phyloP scores from a whole-genome alignment of 768 basidiomycete species.

The Rhizopogon vesiculosus region DNA sequence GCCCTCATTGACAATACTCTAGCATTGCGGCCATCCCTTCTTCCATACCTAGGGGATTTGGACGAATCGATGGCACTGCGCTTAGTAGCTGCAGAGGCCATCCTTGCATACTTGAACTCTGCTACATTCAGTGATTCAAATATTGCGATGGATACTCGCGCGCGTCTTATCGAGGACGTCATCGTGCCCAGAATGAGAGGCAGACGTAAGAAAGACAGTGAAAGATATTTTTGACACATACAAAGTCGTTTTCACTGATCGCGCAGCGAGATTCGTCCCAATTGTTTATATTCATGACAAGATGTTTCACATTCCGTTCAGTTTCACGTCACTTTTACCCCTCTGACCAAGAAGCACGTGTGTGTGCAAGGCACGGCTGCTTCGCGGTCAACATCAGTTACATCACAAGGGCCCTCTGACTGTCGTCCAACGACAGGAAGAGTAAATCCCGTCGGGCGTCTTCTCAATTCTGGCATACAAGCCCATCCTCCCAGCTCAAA shows the following conservation, averaged over 20 bases:
- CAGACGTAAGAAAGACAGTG: conserved; percentile 67
- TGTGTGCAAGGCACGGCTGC: conserved; percentile 33
- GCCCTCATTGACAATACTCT: conserved; percentile 64
- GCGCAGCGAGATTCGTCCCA: conserved; percentile 56
- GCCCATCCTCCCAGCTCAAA: background rate
- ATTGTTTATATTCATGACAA: background rate
- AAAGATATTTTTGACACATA: conserved; percentile 75
- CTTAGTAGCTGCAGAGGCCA: conserved; percentile 59
- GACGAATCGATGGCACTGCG: conserved; percentile 68
- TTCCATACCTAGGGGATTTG: conserved; percentile 55
- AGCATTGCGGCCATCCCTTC: conserved; percentile 43
- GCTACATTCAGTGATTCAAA: conserved; percentile 65
- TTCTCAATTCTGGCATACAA: background rate
- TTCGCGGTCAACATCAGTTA: background rate
- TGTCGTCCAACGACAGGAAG: background rate
- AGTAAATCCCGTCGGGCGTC: too few relatives aligned
- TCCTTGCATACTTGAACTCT: conserved; percentile 63
- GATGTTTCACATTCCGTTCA: conserved; percentile 23
- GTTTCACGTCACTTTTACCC: conserved; percentile 74
- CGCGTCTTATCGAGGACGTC: conserved; percentile 62
- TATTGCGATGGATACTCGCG: conserved; percentile 62
- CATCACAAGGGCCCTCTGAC: background rate
- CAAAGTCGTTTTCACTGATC: conserved; percentile 58
- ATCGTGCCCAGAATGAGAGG: conserved; percentile 74
- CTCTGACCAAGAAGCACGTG: conserved; percentile 73